Conservation (phyloP, 2,329 filamentous ascomycete species). For the Biscogniauxia marginata region DNA sequence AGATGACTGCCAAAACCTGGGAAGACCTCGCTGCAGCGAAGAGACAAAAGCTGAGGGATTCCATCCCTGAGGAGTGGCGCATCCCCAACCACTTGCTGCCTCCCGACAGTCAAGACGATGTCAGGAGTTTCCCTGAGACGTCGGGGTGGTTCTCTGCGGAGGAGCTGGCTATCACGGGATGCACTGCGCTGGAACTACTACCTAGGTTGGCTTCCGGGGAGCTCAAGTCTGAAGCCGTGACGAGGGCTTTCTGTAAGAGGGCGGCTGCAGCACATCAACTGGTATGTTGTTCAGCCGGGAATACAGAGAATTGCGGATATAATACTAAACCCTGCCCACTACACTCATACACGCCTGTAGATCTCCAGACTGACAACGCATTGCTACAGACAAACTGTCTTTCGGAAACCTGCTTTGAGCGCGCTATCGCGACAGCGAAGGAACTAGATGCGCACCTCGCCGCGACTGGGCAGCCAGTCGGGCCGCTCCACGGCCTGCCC, state of each 20-base stretch:
- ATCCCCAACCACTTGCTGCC: constrained; percentile 54
- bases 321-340: neutral
- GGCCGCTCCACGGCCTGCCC: constrained; percentile 65
- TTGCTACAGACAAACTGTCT: constrained; percentile 45
- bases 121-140: constrained; percentile 52
- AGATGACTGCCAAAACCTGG: constrained; percentile 34
- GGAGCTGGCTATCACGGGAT: constrained; percentile 39
- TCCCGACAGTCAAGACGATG: constrained; percentile 51
- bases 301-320: neutral
- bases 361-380: constrained; percentile 7
- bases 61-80: constrained; percentile 58
- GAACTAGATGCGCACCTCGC: constrained; percentile 50
- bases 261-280: constrained; percentile 39
- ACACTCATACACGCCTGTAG: too few species aligned
- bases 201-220: constrained; percentile 36
- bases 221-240: constrained; percentile 37
- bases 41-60: constrained; percentile 40
- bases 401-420: constrained; percentile 54
- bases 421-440: constrained; percentile 48
- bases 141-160: constrained; percentile 59
- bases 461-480: constrained; percentile 46
- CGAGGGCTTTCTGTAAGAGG: constrained; percentile 39
- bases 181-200: constrained; percentile 34
- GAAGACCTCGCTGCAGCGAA: constrained; percentile 43
- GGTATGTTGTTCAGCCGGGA: constrained; percentile 16